Evolutionary conservation across 306 rosid genomes (phyloP), one percentile per base, ranked within the genome.

Genomic region (Canavalia ensiformis): DNA sequence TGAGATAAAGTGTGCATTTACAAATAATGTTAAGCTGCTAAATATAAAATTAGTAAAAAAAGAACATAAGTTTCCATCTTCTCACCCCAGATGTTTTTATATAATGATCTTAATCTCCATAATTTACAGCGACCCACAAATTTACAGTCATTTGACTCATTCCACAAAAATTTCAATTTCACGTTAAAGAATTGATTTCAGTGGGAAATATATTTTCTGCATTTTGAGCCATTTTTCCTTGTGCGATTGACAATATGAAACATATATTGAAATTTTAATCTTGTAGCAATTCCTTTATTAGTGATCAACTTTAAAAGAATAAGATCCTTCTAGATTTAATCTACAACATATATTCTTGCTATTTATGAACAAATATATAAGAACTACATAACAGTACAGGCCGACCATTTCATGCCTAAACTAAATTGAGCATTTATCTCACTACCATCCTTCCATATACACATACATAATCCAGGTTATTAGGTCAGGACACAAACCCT

Each of bases 81-180:
- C 39, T 47, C 62, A 47, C 50, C 50, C 71, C 35, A 8, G 28
- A 30, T 64, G 71, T 46, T 62, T 34, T 62, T n/a, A 46, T 60
- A 49, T 74, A 42, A 57, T 58, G 37, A 74, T 35, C 18, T 45
- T 59, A 44, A 46, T 59, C 1, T 31, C 68, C 31, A 58, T 45
- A 75, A 31, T 75, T 54, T 59, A 75, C 33, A 13, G 30, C 12
- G 28, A 45, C 56, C 8, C 13, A 56, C 57, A 59, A 55, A 75
- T 29, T 41, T 74, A 57, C 44, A 74, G 58, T 45, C 45, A 59
- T 10, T 45, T 60, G 49, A 72, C 65, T 54, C 76, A 52, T 60
- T 75, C 80, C 6, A 46, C 69, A 51, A 45, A 59, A 75, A 30
- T 4, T 8, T 33, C 45, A 29, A 8, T 59, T 44, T 44, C 57